These are phyloP conservation scores for Alternaria brassicae DNA, from an alignment of 2,329 filamentous ascomycete genomes.

Conservation along the genomic window DNA sequence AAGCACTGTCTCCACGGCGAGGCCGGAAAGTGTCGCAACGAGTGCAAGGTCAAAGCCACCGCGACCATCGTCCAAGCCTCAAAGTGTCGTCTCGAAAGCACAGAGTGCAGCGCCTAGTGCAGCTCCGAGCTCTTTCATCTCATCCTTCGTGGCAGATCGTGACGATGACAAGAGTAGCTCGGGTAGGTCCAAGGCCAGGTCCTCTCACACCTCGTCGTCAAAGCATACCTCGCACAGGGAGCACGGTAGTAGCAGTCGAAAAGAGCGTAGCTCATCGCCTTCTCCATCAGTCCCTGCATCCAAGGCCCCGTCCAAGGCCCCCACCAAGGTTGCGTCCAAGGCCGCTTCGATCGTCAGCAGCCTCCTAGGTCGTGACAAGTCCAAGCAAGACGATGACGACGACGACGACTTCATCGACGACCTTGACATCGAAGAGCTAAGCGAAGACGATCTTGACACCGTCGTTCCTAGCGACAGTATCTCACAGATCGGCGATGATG, in stretches of 20 bases:
- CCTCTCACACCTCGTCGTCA: conserved; percentile 36
- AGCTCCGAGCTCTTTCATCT: conserved; percentile 46
- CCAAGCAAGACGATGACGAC: conserved; percentile 39
- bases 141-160: conserved; percentile 47
- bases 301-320: conserved; percentile 28
- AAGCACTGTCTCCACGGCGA: conserved; percentile 26
- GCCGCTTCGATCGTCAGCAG: conserved; percentile 46
- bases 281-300: conserved; percentile 34
- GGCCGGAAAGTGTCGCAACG: conserved; percentile 23
- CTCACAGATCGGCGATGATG: conserved; percentile 47
- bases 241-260: conserved; percentile 28
- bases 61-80: conserved; percentile 13
- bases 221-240: conserved; percentile 37
- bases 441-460: conserved; percentile 51
- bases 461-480: conserved; percentile 59
- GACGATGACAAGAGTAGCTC: conserved; percentile 37
- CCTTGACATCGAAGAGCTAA: conserved; percentile 44
- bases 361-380: conserved; percentile 46
- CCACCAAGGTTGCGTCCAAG: conserved; percentile 33
- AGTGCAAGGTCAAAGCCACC: conserved; percentile 15
- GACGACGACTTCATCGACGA: conserved; percentile 48
- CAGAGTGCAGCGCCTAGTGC: conserved; percentile 27
- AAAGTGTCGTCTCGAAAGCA: conserved; percentile 19
- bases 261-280: conserved; percentile 28
- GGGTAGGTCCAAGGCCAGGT: conserved; percentile 45